Evolutionary conservation across 495 filamentous ascomycete species (phyloP).

Genomic region (Penicillium soppii): DNA sequence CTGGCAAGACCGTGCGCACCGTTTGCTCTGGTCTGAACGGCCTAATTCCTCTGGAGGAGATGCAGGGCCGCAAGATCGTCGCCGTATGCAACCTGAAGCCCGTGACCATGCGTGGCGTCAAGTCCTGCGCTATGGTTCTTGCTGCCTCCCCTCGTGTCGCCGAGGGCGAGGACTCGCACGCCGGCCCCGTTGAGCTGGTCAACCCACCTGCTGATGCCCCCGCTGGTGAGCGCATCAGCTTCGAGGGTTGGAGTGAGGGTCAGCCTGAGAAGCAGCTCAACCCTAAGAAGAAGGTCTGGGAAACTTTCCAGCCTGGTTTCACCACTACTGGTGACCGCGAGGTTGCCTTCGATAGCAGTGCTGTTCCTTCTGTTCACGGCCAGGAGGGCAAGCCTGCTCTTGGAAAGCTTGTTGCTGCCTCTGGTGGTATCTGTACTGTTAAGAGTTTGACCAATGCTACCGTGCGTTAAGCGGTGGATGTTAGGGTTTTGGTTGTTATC

Average conservation of each 20-base stretch:
- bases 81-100: conserved; percentile 97
- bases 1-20: conserved; percentile 85
- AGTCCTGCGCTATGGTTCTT: conserved; percentile 92
- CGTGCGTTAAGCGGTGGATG: conserved; percentile 51
- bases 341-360: conserved; percentile 72
- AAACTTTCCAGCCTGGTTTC: conserved; percentile 92
- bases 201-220: conserved; percentile 74
- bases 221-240: conserved; percentile 84
- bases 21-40: conserved; percentile 97
- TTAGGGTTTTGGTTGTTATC: background rate
- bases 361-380: conserved; percentile 58
- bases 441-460: conserved; percentile 68
- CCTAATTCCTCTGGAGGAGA: conserved; percentile 85
- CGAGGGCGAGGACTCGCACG: conserved; percentile 81
- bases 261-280: conserved; percentile 91
- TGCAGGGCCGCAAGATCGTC: conserved; percentile 94
- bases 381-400: conserved; percentile 62
- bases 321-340: conserved; percentile 75
- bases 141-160: conserved; percentile 79
- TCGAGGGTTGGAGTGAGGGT: conserved; percentile 85
- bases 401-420: conserved; percentile 68
- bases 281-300: conserved; percentile 99
- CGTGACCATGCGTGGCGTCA: conserved; percentile 97
- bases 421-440: conserved; percentile 72
- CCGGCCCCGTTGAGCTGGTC: conserved; percentile 90